These are phyloP conservation scores for Medicago lupulina DNA, from an alignment of 306 rosid species.

Conservation along the genomic window DNA sequence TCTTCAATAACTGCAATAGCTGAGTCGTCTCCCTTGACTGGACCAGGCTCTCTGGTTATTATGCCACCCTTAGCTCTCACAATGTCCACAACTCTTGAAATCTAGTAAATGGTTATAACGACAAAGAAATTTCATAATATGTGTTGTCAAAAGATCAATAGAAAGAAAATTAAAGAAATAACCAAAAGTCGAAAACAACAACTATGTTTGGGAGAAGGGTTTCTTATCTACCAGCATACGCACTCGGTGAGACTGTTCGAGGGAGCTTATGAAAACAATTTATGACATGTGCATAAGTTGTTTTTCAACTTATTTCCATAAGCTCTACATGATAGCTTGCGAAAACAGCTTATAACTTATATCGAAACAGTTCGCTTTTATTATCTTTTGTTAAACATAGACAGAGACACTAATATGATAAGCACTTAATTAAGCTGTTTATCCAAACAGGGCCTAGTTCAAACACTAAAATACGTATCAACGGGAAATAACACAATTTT, in stretches of 20 bases:
- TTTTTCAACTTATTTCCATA: background rate
- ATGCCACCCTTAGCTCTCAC: slow-evolving; percentile 91
- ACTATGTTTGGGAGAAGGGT: background rate
- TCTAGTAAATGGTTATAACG: slow-evolving; percentile 55
- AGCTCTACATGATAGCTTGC: background rate
- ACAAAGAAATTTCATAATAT: slow-evolving; percentile 16
- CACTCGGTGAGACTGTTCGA: background rate
- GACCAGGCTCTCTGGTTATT: slow-evolving; percentile 83
- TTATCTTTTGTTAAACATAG: background rate
- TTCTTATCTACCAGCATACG: background rate
- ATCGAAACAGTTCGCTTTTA: background rate
- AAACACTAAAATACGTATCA: background rate
- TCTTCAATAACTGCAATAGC: slow-evolving; percentile 82
- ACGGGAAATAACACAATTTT: slow-evolving; percentile 17
- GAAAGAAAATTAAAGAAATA: slow-evolving; percentile 27
- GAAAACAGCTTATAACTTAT: background rate
- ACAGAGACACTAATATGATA: background rate
- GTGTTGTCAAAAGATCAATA: slow-evolving; percentile 35
- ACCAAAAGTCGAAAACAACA: background rate
- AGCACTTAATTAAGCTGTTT: background rate
- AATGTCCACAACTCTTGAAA: slow-evolving; percentile 80
- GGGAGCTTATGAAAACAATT: background rate
- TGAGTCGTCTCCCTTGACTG: slow-evolving; percentile 72
- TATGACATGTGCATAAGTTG: background rate
- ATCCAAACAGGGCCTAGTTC: background rate